These are phyloP conservation scores for Leavenworthia alabamica DNA, from an alignment of 345 rosid species.

Conservation along the genomic window DNA sequence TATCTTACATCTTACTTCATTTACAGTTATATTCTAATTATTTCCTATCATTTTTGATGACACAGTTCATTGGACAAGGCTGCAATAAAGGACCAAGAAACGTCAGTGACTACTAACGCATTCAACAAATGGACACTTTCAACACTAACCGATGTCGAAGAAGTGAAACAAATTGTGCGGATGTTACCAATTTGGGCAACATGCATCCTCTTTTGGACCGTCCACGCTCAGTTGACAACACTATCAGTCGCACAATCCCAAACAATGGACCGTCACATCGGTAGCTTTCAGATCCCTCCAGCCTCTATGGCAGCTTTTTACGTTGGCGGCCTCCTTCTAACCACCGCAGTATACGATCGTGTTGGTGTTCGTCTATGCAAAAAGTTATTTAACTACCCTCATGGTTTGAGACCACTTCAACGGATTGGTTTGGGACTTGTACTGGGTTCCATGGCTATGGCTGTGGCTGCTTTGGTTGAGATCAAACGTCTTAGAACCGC, in stretches of 20 bases:
- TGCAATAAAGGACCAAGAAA: constrained; percentile 51
- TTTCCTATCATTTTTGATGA: neutral
- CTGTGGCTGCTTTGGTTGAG: constrained; percentile 63
- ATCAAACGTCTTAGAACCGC: constrained; percentile 54
- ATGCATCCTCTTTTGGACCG: constrained; percentile 84
- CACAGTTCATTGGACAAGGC: constrained; percentile 84
- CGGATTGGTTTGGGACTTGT: constrained; percentile 71
- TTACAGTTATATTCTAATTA: neutral
- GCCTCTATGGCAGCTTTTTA: constrained; percentile 76
- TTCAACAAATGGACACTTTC: constrained; percentile 69
- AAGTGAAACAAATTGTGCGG: constrained; percentile 74
- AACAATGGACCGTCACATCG: constrained; percentile 86
- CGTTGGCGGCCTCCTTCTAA: constrained; percentile 73
- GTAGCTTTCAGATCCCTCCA: constrained; percentile 70
- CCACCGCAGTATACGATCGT: constrained; percentile 76
- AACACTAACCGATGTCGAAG: constrained; percentile 88
- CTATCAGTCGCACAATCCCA: constrained; percentile 89
- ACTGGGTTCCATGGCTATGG: constrained; percentile 56
- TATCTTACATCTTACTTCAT: neutral
- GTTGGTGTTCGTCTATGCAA: constrained; percentile 49
- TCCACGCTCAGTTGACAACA: constrained; percentile 90
- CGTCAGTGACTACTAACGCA: neutral
- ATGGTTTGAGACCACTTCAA: constrained; percentile 75
- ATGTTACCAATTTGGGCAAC: constrained; percentile 98
- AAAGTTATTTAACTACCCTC: constrained; percentile 50